A percentile compares a stretch with the other conserved stretches of the same genome.
Conservation (phyloP, 2,329 filamentous ascomycete genomes). For the Aspergillus alliaceus region DNA sequence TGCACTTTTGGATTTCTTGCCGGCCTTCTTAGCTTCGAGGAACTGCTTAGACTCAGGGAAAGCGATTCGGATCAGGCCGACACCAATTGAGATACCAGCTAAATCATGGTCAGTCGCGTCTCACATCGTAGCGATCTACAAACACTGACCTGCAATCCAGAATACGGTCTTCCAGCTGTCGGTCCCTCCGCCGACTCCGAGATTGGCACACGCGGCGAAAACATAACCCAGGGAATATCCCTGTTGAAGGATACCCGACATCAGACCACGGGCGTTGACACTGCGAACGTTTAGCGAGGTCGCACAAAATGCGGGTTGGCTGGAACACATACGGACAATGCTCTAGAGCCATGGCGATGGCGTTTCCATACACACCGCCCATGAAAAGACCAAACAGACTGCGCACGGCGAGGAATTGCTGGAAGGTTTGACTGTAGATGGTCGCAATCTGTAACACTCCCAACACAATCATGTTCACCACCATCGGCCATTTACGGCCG, state of each 20-base stretch:
- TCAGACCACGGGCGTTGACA: slow-evolving; percentile 69
- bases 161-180: slow-evolving; percentile 71
- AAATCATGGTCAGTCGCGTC: too few relatives aligned
- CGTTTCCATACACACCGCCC: slow-evolving; percentile 78
- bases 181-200: slow-evolving; percentile 63
- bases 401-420: slow-evolving; percentile 72
- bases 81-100: slow-evolving; percentile 43
- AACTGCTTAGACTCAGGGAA: slow-evolving; percentile 78
- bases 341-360: slow-evolving; percentile 75
- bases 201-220: slow-evolving; percentile 68
- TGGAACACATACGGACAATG: slow-evolving; percentile 56
- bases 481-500: slow-evolving; percentile 79
- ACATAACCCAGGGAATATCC: slow-evolving; percentile 81
- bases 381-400: slow-evolving; percentile 76
- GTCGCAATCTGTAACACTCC: slow-evolving; percentile 73
- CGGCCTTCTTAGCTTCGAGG: slow-evolving; percentile 64
- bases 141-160: slow-evolving; percentile 59
- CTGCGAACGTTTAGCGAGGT: slow-evolving; percentile 8
- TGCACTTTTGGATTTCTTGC: slow-evolving; percentile 49
- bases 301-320: neutral
- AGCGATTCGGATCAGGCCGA: slow-evolving; percentile 65
- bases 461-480: slow-evolving; percentile 73
- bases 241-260: slow-evolving; percentile 80
- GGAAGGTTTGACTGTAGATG: slow-evolving; percentile 71
- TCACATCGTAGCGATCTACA: too few relatives aligned